Conservation (phyloP, 495 filamentous ascomycete species). For the Ascobolus immersus region DNA sequence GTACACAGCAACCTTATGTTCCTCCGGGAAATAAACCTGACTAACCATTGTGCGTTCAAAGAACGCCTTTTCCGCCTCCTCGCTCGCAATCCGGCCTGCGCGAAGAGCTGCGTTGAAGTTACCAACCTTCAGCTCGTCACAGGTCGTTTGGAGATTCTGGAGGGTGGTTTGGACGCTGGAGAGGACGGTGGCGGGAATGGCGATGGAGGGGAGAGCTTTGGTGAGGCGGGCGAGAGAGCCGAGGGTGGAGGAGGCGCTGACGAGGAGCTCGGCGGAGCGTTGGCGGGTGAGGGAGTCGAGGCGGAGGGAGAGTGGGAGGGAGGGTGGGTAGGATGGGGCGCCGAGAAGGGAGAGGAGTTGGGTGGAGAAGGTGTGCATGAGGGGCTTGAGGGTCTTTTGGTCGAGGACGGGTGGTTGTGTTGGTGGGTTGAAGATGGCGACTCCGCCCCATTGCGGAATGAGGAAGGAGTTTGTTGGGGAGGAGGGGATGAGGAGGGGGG, state of each 20-base stretch:
- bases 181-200: slow-evolving; percentile 67
- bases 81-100: slow-evolving; percentile 60
- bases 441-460: slow-evolving; percentile 89
- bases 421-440: slow-evolving; percentile 48
- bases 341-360: slow-evolving; percentile 79
- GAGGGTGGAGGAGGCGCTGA: slow-evolving; percentile 79
- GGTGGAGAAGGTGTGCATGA: slow-evolving; percentile 69
- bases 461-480: slow-evolving; percentile 69
- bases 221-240: slow-evolving; percentile 77
- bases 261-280: slow-evolving; percentile 57
- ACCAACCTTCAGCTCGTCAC: slow-evolving; percentile 41
- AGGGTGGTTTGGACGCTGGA: slow-evolving; percentile 62
- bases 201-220: slow-evolving; percentile 62
- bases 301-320: slow-evolving; percentile 52
- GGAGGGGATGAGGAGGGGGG: slow-evolving; percentile 40
- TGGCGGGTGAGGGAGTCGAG: slow-evolving; percentile 62
- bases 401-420: slow-evolving; percentile 18
- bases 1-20: slow-evolving; percentile 97
- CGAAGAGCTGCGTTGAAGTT: slow-evolving; percentile 37
- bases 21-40: slow-evolving; percentile 90
- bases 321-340: slow-evolving; percentile 50
- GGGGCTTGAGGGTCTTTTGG: slow-evolving; percentile 40
- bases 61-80: slow-evolving; percentile 77
- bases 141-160: slow-evolving; percentile 45
- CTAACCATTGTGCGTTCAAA: slow-evolving; percentile 99